Base-by-base conservation (phyloP, 2,329 filamentous ascomycete species). In the Huntiella moniliformis region DNA sequence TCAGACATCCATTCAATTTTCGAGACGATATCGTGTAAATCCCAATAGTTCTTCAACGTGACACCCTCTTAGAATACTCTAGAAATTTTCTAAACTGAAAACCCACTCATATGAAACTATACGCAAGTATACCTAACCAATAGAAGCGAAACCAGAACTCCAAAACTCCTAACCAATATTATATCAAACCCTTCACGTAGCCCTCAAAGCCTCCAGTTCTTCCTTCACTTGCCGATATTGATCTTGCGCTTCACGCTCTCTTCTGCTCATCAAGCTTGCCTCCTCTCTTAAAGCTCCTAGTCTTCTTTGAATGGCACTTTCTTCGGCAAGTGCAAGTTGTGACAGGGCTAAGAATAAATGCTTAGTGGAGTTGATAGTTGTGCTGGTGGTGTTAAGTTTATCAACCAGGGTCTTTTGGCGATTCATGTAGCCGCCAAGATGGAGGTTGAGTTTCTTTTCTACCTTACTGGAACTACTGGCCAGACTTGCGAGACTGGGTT, bases 171-270 rank as follows among this genome's bases (percentile, higher is more conserved):
- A 18, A 31, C 40, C 31, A 42, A 44, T 10, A 8, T 44, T 22
- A 16, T 36, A 44, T 40, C 6, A 17, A 13, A 12, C 34, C 34
- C 10, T 38, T 40, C 32, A 13, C 38, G 12, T 31, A 18, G 57
- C 54, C 35, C 56, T 60, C 53, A 93, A 63, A 45, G 62, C 65
- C 41, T 78, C 74, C 53, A 95, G 60, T 66, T 96, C 91, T 40
- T 86, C 83, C 61, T 73, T 84, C 49, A 77, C 73, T 52, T 64
- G 66, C 54, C 82, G 73, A 58, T 91, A 98, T 55, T 80, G 60
- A 52, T 95, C 86, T 63, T 98, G 91, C 5, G 85, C 86, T 63
- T 95, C 85, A 49, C 87, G 71, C 65, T 96, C 88, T 51, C 88
- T 70, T 54, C 75, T 75, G 53, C 77, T 82, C 7, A 96, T 73